Base-by-base conservation (phyloP, 2,329 filamentous ascomycete genomes). In the Penicillium griseofulvum region DNA sequence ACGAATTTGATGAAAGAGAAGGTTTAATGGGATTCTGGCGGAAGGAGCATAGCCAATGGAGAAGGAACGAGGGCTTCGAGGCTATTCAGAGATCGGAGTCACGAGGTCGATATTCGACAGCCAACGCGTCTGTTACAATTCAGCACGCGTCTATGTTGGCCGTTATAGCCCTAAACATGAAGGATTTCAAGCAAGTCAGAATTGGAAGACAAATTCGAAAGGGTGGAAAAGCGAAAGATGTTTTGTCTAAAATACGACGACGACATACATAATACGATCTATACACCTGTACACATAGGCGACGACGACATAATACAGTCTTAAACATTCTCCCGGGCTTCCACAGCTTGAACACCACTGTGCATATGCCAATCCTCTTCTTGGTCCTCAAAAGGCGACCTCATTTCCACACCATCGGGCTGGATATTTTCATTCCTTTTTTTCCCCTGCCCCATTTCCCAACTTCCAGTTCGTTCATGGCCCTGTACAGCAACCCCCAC, bases 381-480 rank as follows among this genome's bases (percentile, higher is more conserved):
- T 54, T 78, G 74, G 42, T 78, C 74, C 51, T 80, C 78, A 56
- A 79, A 77, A 58, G 78, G 80, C 49, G 70, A 72, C 51, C 28
- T 31, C 5, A 11, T 10, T 48, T 49, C 10, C 49, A 22, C 8
- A 17, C 37, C 34, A 48, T 48, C 9, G n/a, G 48, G 29, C 4
- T 45, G 51, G 47, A 43, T 59, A 59, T 36, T 58, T 37, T 53
- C 61, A 41, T 26, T 60, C 52, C 47, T 56, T 62, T 59, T 71
- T 66, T 66, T 67, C 17, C 68, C 63, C 42, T 72, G 61, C 50
- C 75, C 74, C 68, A 85, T 67, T 65, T 85, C 83, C 83, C 83
- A 85, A 56, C 82, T 84, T 0, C 80, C 82, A 17, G 79, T 72
- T 41, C 82, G 71, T 68, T 84, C 82, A 65, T 84, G 78, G 1